phyloP scores from a whole-genome alignment of 805 yeast genomes.

The Candida corydali region DNA sequence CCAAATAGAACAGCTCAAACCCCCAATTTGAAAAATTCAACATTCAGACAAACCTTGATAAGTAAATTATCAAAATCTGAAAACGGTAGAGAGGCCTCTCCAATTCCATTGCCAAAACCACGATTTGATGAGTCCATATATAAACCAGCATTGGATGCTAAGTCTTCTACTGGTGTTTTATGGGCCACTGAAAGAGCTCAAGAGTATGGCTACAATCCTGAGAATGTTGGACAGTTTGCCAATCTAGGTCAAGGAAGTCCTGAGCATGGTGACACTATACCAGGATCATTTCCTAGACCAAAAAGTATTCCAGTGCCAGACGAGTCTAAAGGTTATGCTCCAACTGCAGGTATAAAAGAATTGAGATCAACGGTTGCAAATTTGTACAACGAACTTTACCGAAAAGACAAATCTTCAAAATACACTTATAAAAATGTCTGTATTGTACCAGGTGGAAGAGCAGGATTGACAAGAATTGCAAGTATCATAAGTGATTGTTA shows the following conservation, averaged over 20 bases:
- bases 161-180: slow-evolving; percentile 57
- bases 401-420: slow-evolving; percentile 45
- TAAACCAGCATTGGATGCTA: slow-evolving; percentile 56
- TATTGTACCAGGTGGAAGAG: slow-evolving; percentile 62
- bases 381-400: slow-evolving; percentile 51
- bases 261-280: slow-evolving; percentile 55
- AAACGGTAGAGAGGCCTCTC: slow-evolving; percentile 39
- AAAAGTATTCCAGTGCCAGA: slow-evolving; percentile 43
- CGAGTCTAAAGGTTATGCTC: slow-evolving; percentile 52
- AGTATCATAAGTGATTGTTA: slow-evolving; percentile 57
- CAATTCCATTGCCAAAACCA: slow-evolving; percentile 50
- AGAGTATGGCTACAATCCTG: slow-evolving; percentile 48
- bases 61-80: slow-evolving; percentile 28
- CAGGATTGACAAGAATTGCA: slow-evolving; percentile 59
- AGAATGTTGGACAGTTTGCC: slow-evolving; percentile 45
- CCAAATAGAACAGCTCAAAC: slow-evolving; percentile 10
- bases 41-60: slow-evolving; percentile 15
- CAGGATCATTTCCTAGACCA: slow-evolving; percentile 56
- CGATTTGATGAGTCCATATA: slow-evolving; percentile 39
- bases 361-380: slow-evolving; percentile 57
- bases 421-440: slow-evolving; percentile 60
- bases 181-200: slow-evolving; percentile 62
- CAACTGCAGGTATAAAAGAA: slow-evolving; percentile 54
- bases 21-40: slow-evolving; percentile 14
- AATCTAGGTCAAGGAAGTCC: slow-evolving; percentile 66